Evolutionary conservation across 2,329 filamentous ascomycete genomes (phyloP), one percentile per base, ranked within the genome.

Genomic region (Nannizzia gypsea): DNA sequence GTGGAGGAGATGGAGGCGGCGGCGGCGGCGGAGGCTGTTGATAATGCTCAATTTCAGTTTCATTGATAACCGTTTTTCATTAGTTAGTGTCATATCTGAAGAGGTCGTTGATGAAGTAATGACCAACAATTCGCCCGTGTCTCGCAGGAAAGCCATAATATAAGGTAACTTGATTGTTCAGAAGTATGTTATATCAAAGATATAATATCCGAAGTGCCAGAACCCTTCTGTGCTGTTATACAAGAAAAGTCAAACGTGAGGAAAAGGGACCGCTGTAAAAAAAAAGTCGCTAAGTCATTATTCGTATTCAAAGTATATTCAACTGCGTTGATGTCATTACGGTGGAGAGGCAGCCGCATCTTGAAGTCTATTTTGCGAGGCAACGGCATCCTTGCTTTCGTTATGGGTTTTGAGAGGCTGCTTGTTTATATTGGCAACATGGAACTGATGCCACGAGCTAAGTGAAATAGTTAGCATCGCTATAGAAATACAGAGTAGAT

Each of bases 371-470:
- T 4, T 34, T 6, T 54, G 50, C 6, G 50, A 31, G 26, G 50
- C 8, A 15, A 54, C 13, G 17, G 50, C 34, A 54, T 28, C 17
- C 15, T 54, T 54, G 50, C 31, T n/a, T 46, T 59, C 34, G 36
- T 31, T 57, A 3, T 58, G 26, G 42, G 11, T 34, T 17, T 42
- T 59, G 9, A 56, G 57, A 13, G 28, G 26, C 6, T 57, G 62
- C 34, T 22, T 58, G 24, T 60, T 59, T 1, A 55, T 17, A 40
- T 60, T 55, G 6, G 58, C 55, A 34, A 57, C 56, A 31, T 64
- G 63, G 42, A 63, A 62, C 48, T 63, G 62, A 24, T 64, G 62
- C 63, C 63, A 64, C n/a, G 63, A 61, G 42, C 63, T 64, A 59
- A n/a, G 34, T 4, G 26, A 20, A 3, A 26, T 55, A 8, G n/a